Percentiles rank a stretch among this genome's conserved stretches.
Evolutionary conservation across 192 early-diverging fungal species (phyloP).

Genomic region (Backusella tuberculispora): DNA sequence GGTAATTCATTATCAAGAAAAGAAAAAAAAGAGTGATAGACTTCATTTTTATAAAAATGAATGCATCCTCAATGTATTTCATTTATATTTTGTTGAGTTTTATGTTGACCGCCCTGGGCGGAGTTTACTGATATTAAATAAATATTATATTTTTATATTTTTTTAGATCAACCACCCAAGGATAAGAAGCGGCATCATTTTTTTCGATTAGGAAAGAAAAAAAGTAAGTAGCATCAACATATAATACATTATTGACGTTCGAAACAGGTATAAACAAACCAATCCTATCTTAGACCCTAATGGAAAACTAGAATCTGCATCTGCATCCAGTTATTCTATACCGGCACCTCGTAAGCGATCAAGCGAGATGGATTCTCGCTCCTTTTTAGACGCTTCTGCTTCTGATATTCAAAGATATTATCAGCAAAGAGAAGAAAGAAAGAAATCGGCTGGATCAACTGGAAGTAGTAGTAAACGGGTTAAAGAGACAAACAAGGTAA

Average conservation of each 20-base stretch:
- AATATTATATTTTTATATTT: neutral
- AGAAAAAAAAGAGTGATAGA: too few relatives aligned
- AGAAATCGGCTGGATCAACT: constrained; percentile 14
- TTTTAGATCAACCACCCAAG: constrained; percentile 23
- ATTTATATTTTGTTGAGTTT: neutral
- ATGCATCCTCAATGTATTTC: neutral
- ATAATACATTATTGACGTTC: neutral
- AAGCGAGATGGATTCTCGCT: constrained; percentile 15
- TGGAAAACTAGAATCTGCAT: neutral
- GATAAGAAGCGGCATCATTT: constrained; percentile 31
- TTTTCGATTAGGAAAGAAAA: constrained; percentile 40
- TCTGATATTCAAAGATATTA: constrained; percentile 17
- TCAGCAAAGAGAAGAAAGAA: constrained; percentile 28
- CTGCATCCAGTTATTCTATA: constrained; percentile 4
- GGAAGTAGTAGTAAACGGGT: neutral
- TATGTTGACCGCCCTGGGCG: constrained; percentile 2
- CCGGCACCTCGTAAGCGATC: constrained; percentile 30
- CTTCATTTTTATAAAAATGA: too few relatives aligned
- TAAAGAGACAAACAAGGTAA: constrained; percentile 5
- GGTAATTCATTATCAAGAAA: neutral
- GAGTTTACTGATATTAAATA: constrained; percentile 7
- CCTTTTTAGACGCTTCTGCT: constrained; percentile 2
- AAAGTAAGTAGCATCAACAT: constrained; percentile 21
- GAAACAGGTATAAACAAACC: too few relatives aligned
- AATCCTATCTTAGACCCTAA: neutral